A percentile compares a stretch with the other conserved stretches of the same genome.
phyloP scores from a whole-genome alignment of 257 asterid species.

The Lycium barbarum region DNA sequence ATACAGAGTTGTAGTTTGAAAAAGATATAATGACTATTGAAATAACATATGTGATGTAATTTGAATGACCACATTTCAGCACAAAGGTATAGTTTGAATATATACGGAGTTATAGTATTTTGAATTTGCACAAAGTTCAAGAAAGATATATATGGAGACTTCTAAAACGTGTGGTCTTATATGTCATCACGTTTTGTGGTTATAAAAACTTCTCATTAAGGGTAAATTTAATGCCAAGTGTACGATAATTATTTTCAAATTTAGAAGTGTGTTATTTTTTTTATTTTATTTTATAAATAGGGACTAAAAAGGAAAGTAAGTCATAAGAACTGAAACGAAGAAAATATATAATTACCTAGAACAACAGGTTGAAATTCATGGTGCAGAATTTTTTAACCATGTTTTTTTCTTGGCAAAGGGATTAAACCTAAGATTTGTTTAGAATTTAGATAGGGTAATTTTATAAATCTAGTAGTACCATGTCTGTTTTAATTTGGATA shows the following conservation, averaged over 20 bases:
- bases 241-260: too few relatives aligned
- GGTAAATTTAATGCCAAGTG: neutral
- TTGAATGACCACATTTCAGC: too few relatives aligned
- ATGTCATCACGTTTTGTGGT: neutral
- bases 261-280: neutral
- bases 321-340: neutral
- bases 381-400: neutral
- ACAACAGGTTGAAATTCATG: too few relatives aligned
- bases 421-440: neutral
- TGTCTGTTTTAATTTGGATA: neutral
- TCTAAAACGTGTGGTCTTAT: neutral
- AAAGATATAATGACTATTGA: too few relatives aligned
- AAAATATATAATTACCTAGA: neutral
- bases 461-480: neutral
- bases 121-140: neutral
- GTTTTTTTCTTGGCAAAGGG: neutral
- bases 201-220: neutral
- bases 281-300: neutral
- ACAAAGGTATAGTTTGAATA: too few relatives aligned
- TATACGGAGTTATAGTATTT: too few relatives aligned
- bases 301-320: neutral
- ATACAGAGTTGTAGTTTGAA: neutral
- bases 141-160: neutral
- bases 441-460: neutral
- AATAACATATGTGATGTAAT: too few relatives aligned